phyloP scores from a whole-genome alignment of 169 alveolate genomes.

The Ophryocystis elektroscirrha region DNA sequence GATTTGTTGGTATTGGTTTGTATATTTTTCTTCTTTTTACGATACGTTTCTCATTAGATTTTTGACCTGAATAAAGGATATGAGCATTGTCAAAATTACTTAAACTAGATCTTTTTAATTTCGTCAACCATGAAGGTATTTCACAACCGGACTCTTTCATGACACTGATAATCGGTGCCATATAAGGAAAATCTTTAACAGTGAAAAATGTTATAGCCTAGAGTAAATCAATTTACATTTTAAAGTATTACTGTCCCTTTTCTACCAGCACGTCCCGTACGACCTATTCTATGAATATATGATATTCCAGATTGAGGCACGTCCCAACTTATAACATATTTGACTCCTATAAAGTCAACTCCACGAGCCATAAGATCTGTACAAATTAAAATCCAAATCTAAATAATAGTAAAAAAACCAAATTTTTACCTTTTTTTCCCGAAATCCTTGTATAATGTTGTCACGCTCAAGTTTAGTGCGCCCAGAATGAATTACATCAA shows the following conservation, averaged over 20 bases:
- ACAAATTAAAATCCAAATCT: constrained; percentile 73
- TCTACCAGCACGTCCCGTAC: constrained; percentile 91
- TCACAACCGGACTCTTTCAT: constrained; percentile 48
- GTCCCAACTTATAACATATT: constrained; percentile 78
- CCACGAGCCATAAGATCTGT: constrained; percentile 90
- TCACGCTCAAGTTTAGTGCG: constrained; percentile 24
- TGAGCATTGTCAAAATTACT: too few species aligned
- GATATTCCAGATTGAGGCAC: constrained; percentile 70
- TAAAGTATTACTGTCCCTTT: constrained; percentile 49
- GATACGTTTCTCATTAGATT: too few species aligned
- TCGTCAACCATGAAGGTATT: constrained; percentile 54
- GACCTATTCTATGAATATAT: constrained; percentile 90
- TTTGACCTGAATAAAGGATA: too few species aligned
- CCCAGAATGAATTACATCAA: constrained; percentile 18
- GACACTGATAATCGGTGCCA: constrained; percentile 44
- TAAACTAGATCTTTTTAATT: too few species aligned
- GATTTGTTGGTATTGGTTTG: too few species aligned
- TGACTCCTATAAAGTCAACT: constrained; percentile 75
- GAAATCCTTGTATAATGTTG: constrained; percentile 25
- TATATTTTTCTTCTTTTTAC: too few species aligned
- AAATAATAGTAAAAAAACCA: not conserved
- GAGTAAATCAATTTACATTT: constrained; percentile 28
- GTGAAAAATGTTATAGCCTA: too few species aligned
- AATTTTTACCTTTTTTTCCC: constrained; percentile 22
- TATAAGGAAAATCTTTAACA: too few species aligned